A percentile compares a stretch with the other conserved stretches of the same genome.
phyloP scores from a whole-genome alignment of 2,329 filamentous ascomycete species.

The Chalara sp. region DNA sequence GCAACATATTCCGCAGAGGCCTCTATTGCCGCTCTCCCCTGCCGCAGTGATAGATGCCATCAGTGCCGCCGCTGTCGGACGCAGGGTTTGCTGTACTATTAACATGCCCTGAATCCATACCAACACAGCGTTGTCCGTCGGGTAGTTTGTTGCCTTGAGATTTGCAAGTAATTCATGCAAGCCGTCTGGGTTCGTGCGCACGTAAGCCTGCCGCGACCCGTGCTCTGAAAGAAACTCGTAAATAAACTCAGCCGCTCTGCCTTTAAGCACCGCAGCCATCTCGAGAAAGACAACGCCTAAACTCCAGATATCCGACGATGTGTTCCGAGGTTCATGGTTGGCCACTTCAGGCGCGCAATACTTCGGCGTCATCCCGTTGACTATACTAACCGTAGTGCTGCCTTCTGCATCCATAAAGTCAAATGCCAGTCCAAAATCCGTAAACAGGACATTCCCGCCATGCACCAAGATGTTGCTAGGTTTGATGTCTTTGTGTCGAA shows the following conservation, averaged over 20 bases:
- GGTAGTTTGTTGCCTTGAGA: not conserved
- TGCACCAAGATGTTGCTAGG: conserved; percentile 8
- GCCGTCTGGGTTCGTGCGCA: not conserved
- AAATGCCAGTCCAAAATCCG: conserved; percentile 9
- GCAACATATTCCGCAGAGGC: conserved; percentile 1
- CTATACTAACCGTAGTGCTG: conserved; percentile 7
- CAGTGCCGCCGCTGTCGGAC: not conserved
- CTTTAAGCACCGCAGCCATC: conserved; percentile 9
- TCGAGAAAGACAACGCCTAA: conserved; percentile 15
- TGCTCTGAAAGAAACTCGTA: not conserved
- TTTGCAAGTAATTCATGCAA: not conserved
- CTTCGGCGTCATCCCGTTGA: not conserved
- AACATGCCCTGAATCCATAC: not conserved
- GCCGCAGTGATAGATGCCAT: not conserved
- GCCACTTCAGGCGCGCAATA: conserved; percentile 11
- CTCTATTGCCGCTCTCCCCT: not conserved
- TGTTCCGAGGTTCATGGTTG: not conserved
- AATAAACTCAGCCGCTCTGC: conserved; percentile 1
- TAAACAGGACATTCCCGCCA: conserved; percentile 1
- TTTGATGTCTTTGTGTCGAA: conserved; percentile 9
- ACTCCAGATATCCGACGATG: conserved; percentile 11
- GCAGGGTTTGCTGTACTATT: not conserved
- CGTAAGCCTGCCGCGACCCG: not conserved
- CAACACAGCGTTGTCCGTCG: not conserved
- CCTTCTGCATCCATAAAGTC: not conserved